These are phyloP conservation scores for Stereocaulon alpinum DNA, from an alignment of 495 filamentous ascomycete species.

Conservation along the genomic window DNA sequence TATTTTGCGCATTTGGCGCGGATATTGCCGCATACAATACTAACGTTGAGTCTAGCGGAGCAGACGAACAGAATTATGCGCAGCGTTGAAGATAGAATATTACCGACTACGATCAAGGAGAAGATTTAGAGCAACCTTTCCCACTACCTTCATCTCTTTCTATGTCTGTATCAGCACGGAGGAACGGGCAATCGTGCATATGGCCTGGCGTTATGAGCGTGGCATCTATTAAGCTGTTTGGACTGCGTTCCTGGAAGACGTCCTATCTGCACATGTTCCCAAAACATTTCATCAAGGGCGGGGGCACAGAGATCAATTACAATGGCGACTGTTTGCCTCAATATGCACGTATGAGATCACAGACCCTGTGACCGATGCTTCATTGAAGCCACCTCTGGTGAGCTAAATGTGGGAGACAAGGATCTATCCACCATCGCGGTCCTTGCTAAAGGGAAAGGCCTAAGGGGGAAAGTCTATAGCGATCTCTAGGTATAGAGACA, in stretches of 20 bases:
- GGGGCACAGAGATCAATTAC: no score
- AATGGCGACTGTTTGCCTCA: no score
- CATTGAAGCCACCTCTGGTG: no score
- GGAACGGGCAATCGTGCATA: neutral
- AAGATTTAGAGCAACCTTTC: slow-evolving; percentile 29
- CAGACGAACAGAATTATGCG: slow-evolving; percentile 91
- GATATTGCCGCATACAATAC: slow-evolving; percentile 77
- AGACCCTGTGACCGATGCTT: no score
- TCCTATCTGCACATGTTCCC: no score
- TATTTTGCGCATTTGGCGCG: slow-evolving; percentile 90
- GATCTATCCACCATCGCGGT: no score
- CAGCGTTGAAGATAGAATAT: slow-evolving; percentile 59
- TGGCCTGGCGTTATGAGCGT: neutral
- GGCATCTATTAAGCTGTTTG: neutral
- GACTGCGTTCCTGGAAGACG: neutral
- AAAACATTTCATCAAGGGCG: no score
- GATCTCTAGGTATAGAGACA: no score
- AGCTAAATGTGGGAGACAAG: no score
- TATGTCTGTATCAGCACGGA: neutral
- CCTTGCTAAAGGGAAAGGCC: no score
- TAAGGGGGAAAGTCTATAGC: no score
- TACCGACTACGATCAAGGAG: slow-evolving; percentile 40
- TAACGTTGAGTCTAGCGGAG: slow-evolving; percentile 70
- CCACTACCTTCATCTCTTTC: neutral
- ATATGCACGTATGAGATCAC: no score